Conservation (phyloP, 805 yeast species). For the Candida sakaeoensis region DNA sequence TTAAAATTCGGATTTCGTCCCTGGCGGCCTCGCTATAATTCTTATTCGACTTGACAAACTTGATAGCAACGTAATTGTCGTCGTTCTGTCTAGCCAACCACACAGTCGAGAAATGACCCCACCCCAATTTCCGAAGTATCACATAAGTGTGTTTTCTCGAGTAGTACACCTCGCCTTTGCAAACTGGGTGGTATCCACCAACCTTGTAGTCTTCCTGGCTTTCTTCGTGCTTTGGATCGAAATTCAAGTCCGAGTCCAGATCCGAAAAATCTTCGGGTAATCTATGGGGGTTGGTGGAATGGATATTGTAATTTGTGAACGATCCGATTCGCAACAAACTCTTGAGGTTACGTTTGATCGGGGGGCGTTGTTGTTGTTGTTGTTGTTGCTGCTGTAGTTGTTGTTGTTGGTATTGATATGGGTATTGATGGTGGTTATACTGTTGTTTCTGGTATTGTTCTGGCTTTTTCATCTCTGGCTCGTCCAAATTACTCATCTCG, state of each 20-base stretch:
- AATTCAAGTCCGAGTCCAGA: conserved; percentile 24
- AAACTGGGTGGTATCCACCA: conserved; percentile 67
- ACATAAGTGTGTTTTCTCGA: conserved; percentile 37
- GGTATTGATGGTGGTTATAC: conserved; percentile 3
- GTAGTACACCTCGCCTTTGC: conserved; percentile 52
- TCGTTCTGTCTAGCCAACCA: conserved; percentile 47
- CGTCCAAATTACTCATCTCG: conserved; percentile 28
- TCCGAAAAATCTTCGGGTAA: conserved; percentile 15
- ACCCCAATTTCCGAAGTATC: conserved; percentile 56
- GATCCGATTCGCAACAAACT: conserved; percentile 11
- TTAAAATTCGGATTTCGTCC: conserved; percentile 56
- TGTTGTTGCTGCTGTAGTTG: no score
- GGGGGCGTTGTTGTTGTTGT: conserved; percentile 1
- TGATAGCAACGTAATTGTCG: conserved; percentile 54
- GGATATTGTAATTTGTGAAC: conserved; percentile 8
- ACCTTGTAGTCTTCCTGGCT: conserved; percentile 47
- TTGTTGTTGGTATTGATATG: not conserved
- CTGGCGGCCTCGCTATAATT: conserved; percentile 60
- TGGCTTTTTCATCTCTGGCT: not conserved
- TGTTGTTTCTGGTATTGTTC: not conserved
- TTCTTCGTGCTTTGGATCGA: conserved; percentile 42
- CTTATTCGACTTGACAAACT: conserved; percentile 53
- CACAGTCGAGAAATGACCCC: conserved; percentile 75
- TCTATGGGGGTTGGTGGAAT: conserved; percentile 5
- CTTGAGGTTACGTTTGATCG: conserved; percentile 6